Base-by-base conservation (phyloP, 2,329 filamentous ascomycete genomes). In the Ceratocystis lukuohia region DNA sequence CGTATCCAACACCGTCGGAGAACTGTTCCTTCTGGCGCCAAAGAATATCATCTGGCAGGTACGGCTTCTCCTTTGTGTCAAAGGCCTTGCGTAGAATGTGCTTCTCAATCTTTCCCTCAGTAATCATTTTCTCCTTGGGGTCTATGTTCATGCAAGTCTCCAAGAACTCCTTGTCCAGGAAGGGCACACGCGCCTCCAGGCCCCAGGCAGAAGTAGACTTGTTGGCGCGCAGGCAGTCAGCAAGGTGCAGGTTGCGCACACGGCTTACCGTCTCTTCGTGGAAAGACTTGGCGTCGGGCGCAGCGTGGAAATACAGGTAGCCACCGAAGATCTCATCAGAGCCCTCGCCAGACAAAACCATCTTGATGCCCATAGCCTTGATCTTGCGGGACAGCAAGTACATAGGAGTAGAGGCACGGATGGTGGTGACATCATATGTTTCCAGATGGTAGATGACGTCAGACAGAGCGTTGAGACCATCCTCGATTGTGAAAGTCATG, bases 21-120 rank as follows among this genome's bases (percentile, higher is more conserved):
- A 99, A 99, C 79, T 99, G 94, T 80, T 99, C 94, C 85, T 99
- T 99, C 79, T 99, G 95, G 75, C 95, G 84, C 89, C 91, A 99
- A 66, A 99, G 86, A 72, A 99, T 99, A 75, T 92, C 86, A 20
- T 96, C 87, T 6, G 95, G 94, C n/a, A 99, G 85, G 79, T 97
- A 99, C 17, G 92, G 91, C 77, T 96, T 89, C 74, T 93, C 91
- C 61, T 83, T 84, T 37, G 91, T 96, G 78, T 99, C 94, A 74
- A 99, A 99, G 2, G 94, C 95, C 79, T 96, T 96, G 74, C 94
- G 89, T 71, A 99, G 82, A 71, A 99, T 95, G 82, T 96, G 96
- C 80, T 99, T 99, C 79, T 99, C 94, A 70, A 99, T 91, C 70
- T 83, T 85, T 53, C 89, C 89, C 76, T 87, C 86, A 70, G 85